Percentiles rank a stretch among this genome's conserved stretches.
Conservation (phyloP, 2,329 filamentous ascomycete genomes). For the Claviceps maximensis region DNA sequence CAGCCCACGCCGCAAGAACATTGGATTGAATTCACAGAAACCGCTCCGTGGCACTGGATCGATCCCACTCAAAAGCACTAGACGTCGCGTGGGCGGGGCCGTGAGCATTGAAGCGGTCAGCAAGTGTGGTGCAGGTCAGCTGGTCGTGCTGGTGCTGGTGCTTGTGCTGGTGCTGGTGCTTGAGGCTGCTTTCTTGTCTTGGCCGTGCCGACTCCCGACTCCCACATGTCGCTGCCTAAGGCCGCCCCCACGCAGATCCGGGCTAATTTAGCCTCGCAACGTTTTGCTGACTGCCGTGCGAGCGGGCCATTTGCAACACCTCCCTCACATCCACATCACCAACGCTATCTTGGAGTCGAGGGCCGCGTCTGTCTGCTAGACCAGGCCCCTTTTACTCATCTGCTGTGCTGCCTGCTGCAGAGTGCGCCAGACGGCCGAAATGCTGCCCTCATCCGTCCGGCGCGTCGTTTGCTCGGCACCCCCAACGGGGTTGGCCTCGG, state of each 20-base stretch:
- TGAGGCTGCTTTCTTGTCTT: no score
- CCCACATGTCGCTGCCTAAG: no score
- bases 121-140: no score
- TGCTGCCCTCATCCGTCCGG: constrained; percentile 44
- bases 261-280: not conserved
- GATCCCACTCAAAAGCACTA: no score
- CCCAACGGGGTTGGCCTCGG: constrained; percentile 29
- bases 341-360: constrained; percentile 16
- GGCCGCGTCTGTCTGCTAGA: constrained; percentile 7
- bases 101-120: no score
- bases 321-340: constrained; percentile 17
- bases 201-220: no score
- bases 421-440: constrained; percentile 21
- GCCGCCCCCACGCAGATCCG: not conserved
- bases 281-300: constrained; percentile 7
- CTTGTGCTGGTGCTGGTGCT: no score
- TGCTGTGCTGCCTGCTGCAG: constrained; percentile 3
- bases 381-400: constrained; percentile 7
- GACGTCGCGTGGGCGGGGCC: no score
- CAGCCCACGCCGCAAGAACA: no score
- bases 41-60: no score
- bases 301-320: constrained; percentile 8
- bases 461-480: constrained; percentile 37
- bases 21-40: no score
- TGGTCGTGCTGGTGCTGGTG: no score